Percentiles rank a stretch among this genome's conserved stretches.
These are phyloP conservation scores for Biscogniauxia sp. DNA, from an alignment of 2,329 filamentous ascomycete genomes.

Conservation along the genomic window DNA sequence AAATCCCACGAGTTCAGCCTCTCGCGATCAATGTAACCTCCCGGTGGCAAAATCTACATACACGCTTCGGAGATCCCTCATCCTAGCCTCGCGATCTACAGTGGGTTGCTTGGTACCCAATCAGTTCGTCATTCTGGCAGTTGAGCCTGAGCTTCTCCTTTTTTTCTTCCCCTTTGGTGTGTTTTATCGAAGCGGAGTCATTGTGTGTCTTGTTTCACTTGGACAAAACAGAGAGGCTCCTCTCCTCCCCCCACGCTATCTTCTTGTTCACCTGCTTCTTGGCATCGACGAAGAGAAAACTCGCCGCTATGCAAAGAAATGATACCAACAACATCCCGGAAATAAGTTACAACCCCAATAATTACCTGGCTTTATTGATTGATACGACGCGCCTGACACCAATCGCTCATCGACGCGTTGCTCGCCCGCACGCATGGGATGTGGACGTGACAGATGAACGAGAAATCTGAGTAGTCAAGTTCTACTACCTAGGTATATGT, in stretches of 20 bases:
- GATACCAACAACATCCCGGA: no score
- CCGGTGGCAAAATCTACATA: not conserved
- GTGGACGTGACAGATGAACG: not conserved
- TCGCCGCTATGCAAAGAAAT: not conserved
- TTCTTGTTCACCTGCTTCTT: not conserved
- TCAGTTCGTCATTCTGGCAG: not conserved
- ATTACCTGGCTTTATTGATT: not conserved
- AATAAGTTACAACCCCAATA: not conserved
- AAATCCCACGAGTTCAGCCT: not conserved
- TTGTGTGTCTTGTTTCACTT: no score
- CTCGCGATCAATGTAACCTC: not conserved
- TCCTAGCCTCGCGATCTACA: not conserved
- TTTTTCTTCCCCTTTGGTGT: no score
- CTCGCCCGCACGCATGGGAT: not conserved
- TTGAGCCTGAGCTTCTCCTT: no score
- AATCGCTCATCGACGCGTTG: not conserved
- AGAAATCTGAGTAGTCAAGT: not conserved
- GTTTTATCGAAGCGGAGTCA: no score
- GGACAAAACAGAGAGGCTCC: no score
- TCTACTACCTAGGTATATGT: not conserved
- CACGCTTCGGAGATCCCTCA: not conserved
- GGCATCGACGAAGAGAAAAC: not conserved
- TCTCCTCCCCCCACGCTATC: not conserved
- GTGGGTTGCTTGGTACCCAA: not conserved
- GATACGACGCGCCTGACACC: not conserved